Evolutionary conservation across 2,329 filamentous ascomycete genomes (phyloP).

Genomic region (Verticillium klebahnii): DNA sequence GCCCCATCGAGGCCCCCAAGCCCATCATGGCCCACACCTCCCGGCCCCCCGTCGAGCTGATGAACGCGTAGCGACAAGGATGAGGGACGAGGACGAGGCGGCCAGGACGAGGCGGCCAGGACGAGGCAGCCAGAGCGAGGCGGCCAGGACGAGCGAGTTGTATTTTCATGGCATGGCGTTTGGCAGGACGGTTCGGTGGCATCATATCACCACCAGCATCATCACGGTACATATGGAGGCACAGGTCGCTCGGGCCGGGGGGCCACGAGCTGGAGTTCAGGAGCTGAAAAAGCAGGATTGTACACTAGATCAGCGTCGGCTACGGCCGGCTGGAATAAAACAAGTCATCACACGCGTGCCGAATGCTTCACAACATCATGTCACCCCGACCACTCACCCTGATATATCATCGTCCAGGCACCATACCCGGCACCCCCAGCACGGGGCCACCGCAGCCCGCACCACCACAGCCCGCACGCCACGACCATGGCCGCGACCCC

Average conservation of each 20-base stretch:
- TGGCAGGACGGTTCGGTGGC: neutral
- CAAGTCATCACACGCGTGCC: neutral
- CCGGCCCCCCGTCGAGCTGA: conserved; percentile 62
- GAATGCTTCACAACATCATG: neutral
- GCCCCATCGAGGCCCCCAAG: conserved; percentile 35
- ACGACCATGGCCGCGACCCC: conserved; percentile 28
- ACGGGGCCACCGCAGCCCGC: no score
- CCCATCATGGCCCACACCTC: conserved; percentile 56
- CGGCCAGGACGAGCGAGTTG: neutral
- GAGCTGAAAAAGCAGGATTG: neutral
- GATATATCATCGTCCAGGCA: no score
- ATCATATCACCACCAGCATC: neutral
- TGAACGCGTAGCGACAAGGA: conserved; percentile 26
- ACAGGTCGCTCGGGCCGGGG: neutral
- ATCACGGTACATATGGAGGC: neutral
- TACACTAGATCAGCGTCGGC: neutral
- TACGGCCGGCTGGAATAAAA: neutral
- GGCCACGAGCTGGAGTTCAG: neutral
- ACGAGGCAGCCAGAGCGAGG: no score
- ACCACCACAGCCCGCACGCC: conserved; percentile 17
- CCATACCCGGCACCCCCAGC: conserved; percentile 10
- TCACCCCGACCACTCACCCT: no score
- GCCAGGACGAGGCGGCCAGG: no score
- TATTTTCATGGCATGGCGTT: conserved; percentile 5
- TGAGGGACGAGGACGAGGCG: no score